Conservation (phyloP, 2,329 filamentous ascomycete genomes). For the Phaeophleospora eucalypticola region DNA sequence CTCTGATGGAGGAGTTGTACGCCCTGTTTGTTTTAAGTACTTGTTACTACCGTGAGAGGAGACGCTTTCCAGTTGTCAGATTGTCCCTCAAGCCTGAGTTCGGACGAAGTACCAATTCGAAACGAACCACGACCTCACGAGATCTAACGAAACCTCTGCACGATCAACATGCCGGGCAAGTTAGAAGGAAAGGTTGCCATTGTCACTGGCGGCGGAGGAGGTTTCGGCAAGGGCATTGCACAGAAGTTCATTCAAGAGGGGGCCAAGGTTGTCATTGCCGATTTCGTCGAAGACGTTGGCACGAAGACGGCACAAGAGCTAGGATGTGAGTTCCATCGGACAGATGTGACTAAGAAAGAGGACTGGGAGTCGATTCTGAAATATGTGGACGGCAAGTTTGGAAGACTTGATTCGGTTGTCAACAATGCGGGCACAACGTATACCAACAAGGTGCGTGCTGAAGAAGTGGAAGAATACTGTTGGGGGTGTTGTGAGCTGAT, state of each 20-base stretch:
- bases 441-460: conserved; percentile 45
- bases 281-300: conserved; percentile 55
- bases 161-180: conserved; percentile 16
- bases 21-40: no score
- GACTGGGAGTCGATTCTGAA: conserved; percentile 54
- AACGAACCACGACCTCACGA: no score
- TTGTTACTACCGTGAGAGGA: no score
- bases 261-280: conserved; percentile 58
- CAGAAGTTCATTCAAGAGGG: conserved; percentile 58
- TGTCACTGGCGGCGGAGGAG: conserved; percentile 57
- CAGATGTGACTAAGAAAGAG: conserved; percentile 52
- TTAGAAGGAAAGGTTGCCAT: conserved; percentile 37
- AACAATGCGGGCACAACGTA: conserved; percentile 61
- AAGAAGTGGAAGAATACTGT: conserved; percentile 15
- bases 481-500: background rate
- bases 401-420: conserved; percentile 55
- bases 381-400: conserved; percentile 44
- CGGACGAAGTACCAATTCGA: no score
- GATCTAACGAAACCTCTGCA: no score
- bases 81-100: no score
- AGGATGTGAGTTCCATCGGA: conserved; percentile 39
- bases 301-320: conserved; percentile 48
- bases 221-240: conserved; percentile 61
- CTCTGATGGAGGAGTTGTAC: no score
- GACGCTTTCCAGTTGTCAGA: no score